Evolutionary conservation across 352 stramenopile species (phyloP).

Genomic region (Globisporangium spinosum): DNA sequence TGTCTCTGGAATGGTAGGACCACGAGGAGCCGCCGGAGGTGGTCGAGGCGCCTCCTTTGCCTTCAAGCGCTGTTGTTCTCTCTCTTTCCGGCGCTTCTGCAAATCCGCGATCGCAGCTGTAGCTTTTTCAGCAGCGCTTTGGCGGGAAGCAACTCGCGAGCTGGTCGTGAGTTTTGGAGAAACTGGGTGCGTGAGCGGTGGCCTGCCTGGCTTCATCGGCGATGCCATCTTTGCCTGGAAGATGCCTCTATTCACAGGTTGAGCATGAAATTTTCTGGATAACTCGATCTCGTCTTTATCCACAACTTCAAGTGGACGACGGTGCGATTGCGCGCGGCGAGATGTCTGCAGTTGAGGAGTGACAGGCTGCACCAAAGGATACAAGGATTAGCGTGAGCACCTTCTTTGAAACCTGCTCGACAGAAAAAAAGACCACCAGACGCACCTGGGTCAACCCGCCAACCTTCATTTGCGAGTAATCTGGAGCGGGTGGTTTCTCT

Average conservation of each 20-base stretch:
- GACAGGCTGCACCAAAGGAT: slow-evolving; percentile 33
- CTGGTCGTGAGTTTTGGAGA: slow-evolving; percentile 46
- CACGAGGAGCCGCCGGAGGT: slow-evolving; percentile 20
- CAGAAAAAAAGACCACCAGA: slow-evolving; percentile 1
- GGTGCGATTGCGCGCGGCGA: slow-evolving; percentile 50
- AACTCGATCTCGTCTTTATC: slow-evolving; percentile 75
- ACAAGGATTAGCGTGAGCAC: slow-evolving; percentile 1
- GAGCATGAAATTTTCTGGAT: slow-evolving; percentile 72
- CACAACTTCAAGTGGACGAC: slow-evolving; percentile 48
- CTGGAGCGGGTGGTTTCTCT: slow-evolving; percentile 23
- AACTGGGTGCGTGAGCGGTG: slow-evolving; percentile 37
- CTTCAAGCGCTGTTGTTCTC: slow-evolving; percentile 33
- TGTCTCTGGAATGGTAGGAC: slow-evolving; percentile 63
- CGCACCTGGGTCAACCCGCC: slow-evolving; percentile 40
- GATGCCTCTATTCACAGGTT: slow-evolving; percentile 55
- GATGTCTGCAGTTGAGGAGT: slow-evolving; percentile 66
- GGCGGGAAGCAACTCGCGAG: slow-evolving; percentile 28
- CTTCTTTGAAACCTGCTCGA: background rate
- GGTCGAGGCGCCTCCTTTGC: slow-evolving; percentile 22
- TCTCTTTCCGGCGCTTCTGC: slow-evolving; percentile 41
- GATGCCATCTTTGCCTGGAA: slow-evolving; percentile 31
- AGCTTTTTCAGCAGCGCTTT: slow-evolving; percentile 32
- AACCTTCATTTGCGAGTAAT: slow-evolving; percentile 26
- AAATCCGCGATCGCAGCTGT: slow-evolving; percentile 29
- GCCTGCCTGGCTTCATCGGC: slow-evolving; percentile 20